Evolutionary conservation across 768 basidiomycete genomes (phyloP), one percentile per base, ranked within the genome.

Genomic region (Boletus pseudopeckii): DNA sequence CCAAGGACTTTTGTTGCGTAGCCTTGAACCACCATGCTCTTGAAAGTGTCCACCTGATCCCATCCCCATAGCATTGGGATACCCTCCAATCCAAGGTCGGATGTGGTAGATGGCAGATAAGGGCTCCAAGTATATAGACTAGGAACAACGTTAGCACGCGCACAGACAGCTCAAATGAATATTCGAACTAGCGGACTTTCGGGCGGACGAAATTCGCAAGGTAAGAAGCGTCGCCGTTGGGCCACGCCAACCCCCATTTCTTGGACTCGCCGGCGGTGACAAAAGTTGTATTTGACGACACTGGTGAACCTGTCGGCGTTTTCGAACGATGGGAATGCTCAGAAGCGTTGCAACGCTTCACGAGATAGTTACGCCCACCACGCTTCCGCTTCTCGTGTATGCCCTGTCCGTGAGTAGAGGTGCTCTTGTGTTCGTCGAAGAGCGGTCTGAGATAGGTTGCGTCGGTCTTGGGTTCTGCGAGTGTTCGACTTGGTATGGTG

Each of bases 41-140:
- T 59, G 67, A 88, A 87, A 15, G 79, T 74, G 7, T 49, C 56
- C 24, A 76, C 64, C 50, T 87, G 76, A 28, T 78, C 74, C 7
- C 66, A 59, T 55, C 88, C 84, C 89, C 89, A 92, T 1, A 91
- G 67, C 87, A 89, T 89, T 40, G 88, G 81, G 43, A 80, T 74
- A 57, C 72, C 82, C 10, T 77, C 69, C 37, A 85, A 66, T n/a
- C 83, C 85, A 48, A 79, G 69, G 6, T 64, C 32, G 14, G 74
- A 70, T 2, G 76, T 71, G 1, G 62, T 58, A n/a, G 58, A 50
- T 20, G 85, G 80, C 45, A 71, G 71, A 56, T 64, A 71, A 11
- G 85, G 78, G 36, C 77, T 75, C 92, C 92, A 94, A 32, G 81
- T 84, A 69, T 90, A 90, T 48, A 87, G 57, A 22, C 77, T 78